Evolutionary conservation across 2,329 filamentous ascomycete species (phyloP).

Genomic region (Venturia asperata): DNA sequence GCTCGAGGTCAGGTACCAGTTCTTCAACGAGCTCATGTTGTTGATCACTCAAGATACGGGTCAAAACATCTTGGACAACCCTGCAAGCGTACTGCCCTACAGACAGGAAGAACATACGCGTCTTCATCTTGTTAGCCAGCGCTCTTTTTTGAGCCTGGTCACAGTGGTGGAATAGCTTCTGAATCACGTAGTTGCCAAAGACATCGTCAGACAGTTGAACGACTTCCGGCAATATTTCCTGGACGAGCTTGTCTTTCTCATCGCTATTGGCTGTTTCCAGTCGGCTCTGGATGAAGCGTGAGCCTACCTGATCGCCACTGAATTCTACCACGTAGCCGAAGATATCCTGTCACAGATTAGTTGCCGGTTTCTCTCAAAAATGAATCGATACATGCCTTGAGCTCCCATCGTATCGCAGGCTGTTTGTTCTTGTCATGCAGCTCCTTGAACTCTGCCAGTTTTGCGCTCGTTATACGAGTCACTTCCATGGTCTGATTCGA

Average conservation of each 20-base stretch:
- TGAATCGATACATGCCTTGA: conserved; percentile 48
- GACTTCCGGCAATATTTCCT: conserved; percentile 76
- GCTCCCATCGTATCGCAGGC: conserved; percentile 65
- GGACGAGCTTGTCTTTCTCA: conserved; percentile 85
- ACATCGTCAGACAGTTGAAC: conserved; percentile 91
- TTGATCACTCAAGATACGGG: conserved; percentile 86
- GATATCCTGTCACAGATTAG: conserved; percentile 52
- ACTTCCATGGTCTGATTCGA: conserved; percentile 36
- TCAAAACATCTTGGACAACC: conserved; percentile 92
- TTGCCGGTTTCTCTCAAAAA: neutral
- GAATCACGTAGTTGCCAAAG: conserved; percentile 97
- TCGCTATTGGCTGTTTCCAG: conserved; percentile 90
- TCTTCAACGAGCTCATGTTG: conserved; percentile 79
- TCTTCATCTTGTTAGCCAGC: conserved; percentile 79
- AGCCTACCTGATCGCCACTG: conserved; percentile 91
- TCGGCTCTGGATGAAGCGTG: conserved; percentile 90
- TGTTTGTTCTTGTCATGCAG: conserved; percentile 49
- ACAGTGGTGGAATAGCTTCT: conserved; percentile 95
- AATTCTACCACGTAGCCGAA: conserved; percentile 87
- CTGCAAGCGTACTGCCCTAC: conserved; percentile 88
- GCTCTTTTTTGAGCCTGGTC: conserved; percentile 88
- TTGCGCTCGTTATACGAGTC: conserved; percentile 53
- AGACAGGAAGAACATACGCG: conserved; percentile 71
- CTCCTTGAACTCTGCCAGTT: conserved; percentile 73
- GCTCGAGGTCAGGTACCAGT: conserved; percentile 66